phyloP scores from a whole-genome alignment of 352 stramenopile species.

The Pythium oligandrum region DNA sequence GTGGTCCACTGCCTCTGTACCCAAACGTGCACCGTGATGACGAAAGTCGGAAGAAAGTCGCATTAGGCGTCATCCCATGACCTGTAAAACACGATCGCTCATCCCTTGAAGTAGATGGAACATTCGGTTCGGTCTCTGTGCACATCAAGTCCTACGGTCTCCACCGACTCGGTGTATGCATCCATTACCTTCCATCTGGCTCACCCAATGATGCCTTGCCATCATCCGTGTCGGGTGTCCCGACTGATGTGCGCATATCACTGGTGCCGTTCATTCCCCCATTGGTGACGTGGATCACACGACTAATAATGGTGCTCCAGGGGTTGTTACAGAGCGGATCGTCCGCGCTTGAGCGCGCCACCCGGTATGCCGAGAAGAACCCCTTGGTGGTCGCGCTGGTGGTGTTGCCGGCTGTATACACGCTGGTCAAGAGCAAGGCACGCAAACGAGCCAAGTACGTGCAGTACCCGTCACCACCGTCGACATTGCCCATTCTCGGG shows the following conservation, averaged over 20 bases:
- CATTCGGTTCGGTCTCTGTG: background rate
- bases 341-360: background rate
- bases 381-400: slow-evolving; percentile 6
- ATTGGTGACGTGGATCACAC: no score
- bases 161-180: no score
- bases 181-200: no score
- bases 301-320: slow-evolving; percentile 1
- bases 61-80: background rate
- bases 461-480: slow-evolving; percentile 1
- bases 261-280: no score
- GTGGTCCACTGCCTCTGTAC: no score
- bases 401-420: background rate
- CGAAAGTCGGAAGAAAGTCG: background rate
- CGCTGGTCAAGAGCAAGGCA: background rate
- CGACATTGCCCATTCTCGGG: slow-evolving; percentile 8
- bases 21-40: no score
- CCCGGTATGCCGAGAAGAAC: background rate
- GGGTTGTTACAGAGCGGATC: slow-evolving; percentile 4
- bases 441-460: background rate
- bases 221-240: no score
- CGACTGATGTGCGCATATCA: no score
- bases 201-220: no score
- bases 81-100: no score
- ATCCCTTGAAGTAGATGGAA: background rate
- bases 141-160: no score